phyloP scores from a whole-genome alignment of 192 early-diverging fungal species.

The Coemansia sp. region DNA sequence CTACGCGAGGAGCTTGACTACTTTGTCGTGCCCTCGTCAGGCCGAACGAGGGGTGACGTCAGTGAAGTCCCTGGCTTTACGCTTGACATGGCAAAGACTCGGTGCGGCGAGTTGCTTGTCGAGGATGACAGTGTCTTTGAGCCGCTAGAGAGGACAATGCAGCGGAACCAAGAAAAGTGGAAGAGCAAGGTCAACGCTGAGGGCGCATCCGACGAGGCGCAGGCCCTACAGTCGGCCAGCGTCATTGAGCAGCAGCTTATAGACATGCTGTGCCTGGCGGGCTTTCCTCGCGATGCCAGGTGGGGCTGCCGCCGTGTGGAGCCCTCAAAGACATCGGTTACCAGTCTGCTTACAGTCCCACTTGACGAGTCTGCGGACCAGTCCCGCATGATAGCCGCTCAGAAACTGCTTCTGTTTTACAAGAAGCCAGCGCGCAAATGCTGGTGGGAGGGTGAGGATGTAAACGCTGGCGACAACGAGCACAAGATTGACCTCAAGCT shows the following conservation, averaged over 20 bases:
- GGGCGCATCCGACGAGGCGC: slow-evolving; percentile 41
- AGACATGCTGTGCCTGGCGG: slow-evolving; percentile 76
- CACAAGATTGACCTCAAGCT: slow-evolving; percentile 59
- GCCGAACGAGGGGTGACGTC: slow-evolving; percentile 38
- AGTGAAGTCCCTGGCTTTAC: slow-evolving; percentile 44
- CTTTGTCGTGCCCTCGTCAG: slow-evolving; percentile 57
- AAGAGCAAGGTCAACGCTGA: slow-evolving; percentile 36
- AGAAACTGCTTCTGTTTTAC: slow-evolving; percentile 74
- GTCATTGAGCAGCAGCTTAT: slow-evolving; percentile 73
- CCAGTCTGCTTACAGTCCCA: slow-evolving; percentile 66
- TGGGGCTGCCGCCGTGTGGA: slow-evolving; percentile 75
- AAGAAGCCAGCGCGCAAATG: slow-evolving; percentile 83
- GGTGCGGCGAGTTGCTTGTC: slow-evolving; percentile 61
- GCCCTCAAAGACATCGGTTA: slow-evolving; percentile 64
- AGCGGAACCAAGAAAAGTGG: slow-evolving; percentile 54
- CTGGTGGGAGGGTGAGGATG: slow-evolving; percentile 78
- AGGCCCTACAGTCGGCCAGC: slow-evolving; percentile 41
- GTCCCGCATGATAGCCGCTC: slow-evolving; percentile 68
- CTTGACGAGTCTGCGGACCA: slow-evolving; percentile 66
- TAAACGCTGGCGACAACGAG: slow-evolving; percentile 57
- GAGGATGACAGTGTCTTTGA: slow-evolving; percentile 72
- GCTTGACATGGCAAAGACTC: slow-evolving; percentile 57
- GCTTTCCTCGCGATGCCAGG: slow-evolving; percentile 65
- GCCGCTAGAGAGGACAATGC: slow-evolving; percentile 70
- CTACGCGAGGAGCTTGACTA: slow-evolving; percentile 78